A percentile compares a stretch with the other conserved stretches of the same genome.
phyloP scores from a whole-genome alignment of 2,329 filamentous ascomycete species.

The Akanthomyces muscarius region DNA sequence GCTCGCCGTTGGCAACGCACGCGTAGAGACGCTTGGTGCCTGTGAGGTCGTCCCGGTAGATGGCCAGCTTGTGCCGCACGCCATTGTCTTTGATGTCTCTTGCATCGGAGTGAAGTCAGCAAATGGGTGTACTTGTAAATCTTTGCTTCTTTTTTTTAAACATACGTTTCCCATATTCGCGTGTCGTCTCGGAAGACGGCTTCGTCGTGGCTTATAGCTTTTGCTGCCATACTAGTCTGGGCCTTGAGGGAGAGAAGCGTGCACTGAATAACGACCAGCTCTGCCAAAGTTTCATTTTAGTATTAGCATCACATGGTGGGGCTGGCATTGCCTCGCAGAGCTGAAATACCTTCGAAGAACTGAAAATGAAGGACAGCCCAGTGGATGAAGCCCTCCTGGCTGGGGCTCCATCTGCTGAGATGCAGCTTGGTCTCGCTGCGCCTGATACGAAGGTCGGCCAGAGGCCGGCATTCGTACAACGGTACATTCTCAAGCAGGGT shows the following conservation, averaged over 20 bases:
- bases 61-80: slow-evolving; percentile 13
- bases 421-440: slow-evolving; percentile 10
- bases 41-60: slow-evolving; percentile 13
- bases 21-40: slow-evolving; percentile 14
- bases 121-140: background rate
- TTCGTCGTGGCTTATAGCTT: slow-evolving; percentile 3
- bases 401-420: slow-evolving; percentile 3
- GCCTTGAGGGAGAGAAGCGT: slow-evolving; percentile 13
- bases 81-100: slow-evolving; percentile 13
- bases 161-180: slow-evolving; percentile 7
- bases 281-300: background rate
- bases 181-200: background rate
- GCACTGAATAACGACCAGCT: slow-evolving; percentile 14
- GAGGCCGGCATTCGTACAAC: slow-evolving; percentile 48
- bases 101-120: background rate
- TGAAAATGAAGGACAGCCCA: slow-evolving; percentile 12
- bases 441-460: slow-evolving; percentile 26
- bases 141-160: background rate
- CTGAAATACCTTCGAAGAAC: slow-evolving; percentile 11
- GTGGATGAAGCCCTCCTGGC: background rate
- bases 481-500: slow-evolving; percentile 36
- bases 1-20: background rate
- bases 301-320: background rate
- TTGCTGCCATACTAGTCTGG: background rate
- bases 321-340: background rate